Conservation (phyloP, 2,329 filamentous ascomycete species). For the Xylariaceae sp. region DNA sequence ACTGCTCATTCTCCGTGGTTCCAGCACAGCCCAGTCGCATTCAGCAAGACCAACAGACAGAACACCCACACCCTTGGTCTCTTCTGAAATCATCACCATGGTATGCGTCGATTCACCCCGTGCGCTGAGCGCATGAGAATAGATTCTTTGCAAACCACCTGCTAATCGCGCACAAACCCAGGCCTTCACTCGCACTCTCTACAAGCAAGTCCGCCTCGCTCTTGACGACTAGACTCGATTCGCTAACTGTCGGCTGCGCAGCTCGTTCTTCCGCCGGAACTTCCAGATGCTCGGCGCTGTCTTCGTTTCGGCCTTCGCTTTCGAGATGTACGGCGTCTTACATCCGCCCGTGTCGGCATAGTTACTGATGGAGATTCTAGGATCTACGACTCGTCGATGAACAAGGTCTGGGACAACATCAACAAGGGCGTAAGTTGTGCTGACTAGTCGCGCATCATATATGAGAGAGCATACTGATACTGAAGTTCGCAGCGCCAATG, state of each 20-base stretch:
- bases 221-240: constrained; percentile 7
- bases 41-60: constrained; percentile 6
- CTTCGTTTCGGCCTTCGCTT: constrained; percentile 81
- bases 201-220: constrained; percentile 47
- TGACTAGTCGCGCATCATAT: background rate
- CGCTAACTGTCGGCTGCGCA: constrained; percentile 39
- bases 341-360: constrained; percentile 1
- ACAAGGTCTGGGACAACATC: constrained; percentile 82
- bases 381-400: constrained; percentile 74
- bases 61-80: constrained; percentile 3
- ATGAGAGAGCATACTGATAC: constrained; percentile 26
- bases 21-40: constrained; percentile 11
- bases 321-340: constrained; percentile 71
- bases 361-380: constrained; percentile 46
- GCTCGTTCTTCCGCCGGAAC: constrained; percentile 81
- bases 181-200: constrained; percentile 45
- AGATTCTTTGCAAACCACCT: too few relatives aligned
- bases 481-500: constrained; percentile 75
- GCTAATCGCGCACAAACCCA: constrained; percentile 34
- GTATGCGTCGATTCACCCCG: constrained; percentile 38
- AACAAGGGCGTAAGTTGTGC: constrained; percentile 78
- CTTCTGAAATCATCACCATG: constrained; percentile 39
- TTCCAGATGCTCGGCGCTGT: constrained; percentile 79
- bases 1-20: constrained; percentile 3
- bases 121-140: too few relatives aligned